Evolutionary conservation across 1,284 basidiomycete species (phyloP).

Genomic region (Serendipita sp.): DNA sequence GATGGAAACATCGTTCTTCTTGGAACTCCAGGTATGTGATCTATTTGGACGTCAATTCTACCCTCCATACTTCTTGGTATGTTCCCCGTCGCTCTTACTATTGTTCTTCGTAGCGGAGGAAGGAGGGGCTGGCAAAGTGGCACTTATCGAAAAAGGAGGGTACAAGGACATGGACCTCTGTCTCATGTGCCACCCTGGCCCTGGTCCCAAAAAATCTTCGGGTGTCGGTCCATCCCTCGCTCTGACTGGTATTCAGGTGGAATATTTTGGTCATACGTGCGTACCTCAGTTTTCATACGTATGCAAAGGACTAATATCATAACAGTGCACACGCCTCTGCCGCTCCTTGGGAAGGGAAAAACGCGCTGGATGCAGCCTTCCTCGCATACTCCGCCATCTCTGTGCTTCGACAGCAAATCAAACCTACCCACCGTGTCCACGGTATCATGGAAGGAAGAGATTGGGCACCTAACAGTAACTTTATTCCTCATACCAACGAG

Average conservation of each 20-base stretch:
- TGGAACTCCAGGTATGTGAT: constrained; percentile 60
- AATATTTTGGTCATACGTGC: constrained; percentile 55
- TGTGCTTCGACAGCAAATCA: constrained; percentile 60
- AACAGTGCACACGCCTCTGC: constrained; percentile 57
- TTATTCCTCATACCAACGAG: constrained; percentile 2
- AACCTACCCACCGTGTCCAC: constrained; percentile 47
- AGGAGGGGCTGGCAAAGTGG: constrained; percentile 61
- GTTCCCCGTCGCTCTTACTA: neutral
- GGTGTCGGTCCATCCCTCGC: constrained; percentile 42
- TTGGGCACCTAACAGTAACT: constrained; percentile 48
- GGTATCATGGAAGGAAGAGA: constrained; percentile 49
- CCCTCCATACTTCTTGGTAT: no score
- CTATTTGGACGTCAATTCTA: neutral
- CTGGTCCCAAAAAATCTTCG: constrained; percentile 33
- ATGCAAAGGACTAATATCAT: constrained; percentile 8
- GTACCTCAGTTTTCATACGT: constrained; percentile 15
- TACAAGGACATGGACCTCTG: constrained; percentile 68
- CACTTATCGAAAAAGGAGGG: constrained; percentile 54
- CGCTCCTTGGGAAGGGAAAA: constrained; percentile 70
- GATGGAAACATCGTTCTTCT: constrained; percentile 63
- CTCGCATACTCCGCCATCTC: constrained; percentile 64
- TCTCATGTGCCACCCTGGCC: constrained; percentile 61
- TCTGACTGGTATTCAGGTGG: constrained; percentile 41
- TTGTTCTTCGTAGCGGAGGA: constrained; percentile 49
- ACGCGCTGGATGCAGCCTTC: constrained; percentile 75